Evolutionary conservation across 495 filamentous ascomycete species (phyloP).

Genomic region (Stereocaulon alpinum): DNA sequence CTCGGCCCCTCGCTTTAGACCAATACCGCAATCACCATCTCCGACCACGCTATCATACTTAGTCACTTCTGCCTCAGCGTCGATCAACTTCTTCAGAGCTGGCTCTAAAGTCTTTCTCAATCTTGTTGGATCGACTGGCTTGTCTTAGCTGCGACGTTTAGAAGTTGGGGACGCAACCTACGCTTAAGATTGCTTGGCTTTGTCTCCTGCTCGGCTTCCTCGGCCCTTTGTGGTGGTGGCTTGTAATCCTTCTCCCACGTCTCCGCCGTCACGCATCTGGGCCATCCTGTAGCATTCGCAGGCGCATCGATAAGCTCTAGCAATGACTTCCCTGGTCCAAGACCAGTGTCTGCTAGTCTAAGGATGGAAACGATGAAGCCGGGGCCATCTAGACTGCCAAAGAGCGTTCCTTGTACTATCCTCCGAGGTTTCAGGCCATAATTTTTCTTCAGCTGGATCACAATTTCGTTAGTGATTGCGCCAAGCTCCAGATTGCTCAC

Average conservation of each 20-base stretch:
- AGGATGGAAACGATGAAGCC: slow-evolving; percentile 86
- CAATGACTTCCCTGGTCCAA: slow-evolving; percentile 67
- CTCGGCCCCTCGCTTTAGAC: slow-evolving; percentile 83
- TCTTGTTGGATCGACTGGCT: slow-evolving; percentile 45
- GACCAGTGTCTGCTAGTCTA: slow-evolving; percentile 68
- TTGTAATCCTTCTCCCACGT: slow-evolving; percentile 44
- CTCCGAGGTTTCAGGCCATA: slow-evolving; percentile 67
- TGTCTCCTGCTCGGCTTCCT: slow-evolving; percentile 40
- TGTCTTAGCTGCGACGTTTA: neutral
- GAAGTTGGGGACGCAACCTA: slow-evolving; percentile 25
- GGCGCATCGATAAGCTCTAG: slow-evolving; percentile 79
- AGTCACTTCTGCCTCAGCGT: slow-evolving; percentile 73
- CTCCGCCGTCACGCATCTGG: slow-evolving; percentile 50
- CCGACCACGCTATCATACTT: slow-evolving; percentile 86
- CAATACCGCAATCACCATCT: slow-evolving; percentile 91
- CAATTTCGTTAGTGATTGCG: slow-evolving; percentile 79
- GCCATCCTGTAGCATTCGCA: slow-evolving; percentile 78
- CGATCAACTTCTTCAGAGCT: slow-evolving; percentile 63
- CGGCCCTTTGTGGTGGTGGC: slow-evolving; percentile 39
- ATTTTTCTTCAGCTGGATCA: slow-evolving; percentile 57
- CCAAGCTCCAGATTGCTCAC: slow-evolving; percentile 81
- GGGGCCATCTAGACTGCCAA: slow-evolving; percentile 86
- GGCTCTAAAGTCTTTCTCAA: slow-evolving; percentile 51
- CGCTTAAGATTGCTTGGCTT: slow-evolving; percentile 60
- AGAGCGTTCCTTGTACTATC: slow-evolving; percentile 44